These are phyloP conservation scores for Bipolaris oryzae DNA, from an alignment of 2,329 filamentous ascomycete genomes.

Conservation along the genomic window DNA sequence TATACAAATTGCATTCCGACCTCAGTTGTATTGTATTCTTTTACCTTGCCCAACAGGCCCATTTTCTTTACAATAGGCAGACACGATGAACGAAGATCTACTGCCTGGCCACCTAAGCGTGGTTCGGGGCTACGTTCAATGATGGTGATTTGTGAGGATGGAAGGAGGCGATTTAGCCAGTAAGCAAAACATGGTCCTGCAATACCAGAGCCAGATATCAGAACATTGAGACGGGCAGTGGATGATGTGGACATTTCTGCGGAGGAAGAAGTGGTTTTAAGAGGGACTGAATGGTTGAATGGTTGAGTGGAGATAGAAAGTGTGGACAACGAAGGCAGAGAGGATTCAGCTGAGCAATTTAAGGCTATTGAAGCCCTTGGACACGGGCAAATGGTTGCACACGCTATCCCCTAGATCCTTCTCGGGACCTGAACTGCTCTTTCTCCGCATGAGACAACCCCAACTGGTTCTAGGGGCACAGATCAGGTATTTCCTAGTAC, in stretches of 20 bases:
- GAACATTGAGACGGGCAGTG: conserved; percentile 17
- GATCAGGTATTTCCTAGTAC: background rate
- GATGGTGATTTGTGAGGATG: conserved; percentile 45
- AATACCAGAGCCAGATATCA: conserved; percentile 42
- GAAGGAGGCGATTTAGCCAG: conserved; percentile 54
- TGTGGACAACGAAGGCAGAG: background rate
- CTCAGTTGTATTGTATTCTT: conserved; percentile 54
- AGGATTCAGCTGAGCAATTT: background rate
- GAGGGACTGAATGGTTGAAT: background rate
- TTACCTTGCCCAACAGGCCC: conserved; percentile 55
- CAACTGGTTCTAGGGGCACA: background rate
- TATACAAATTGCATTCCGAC: conserved; percentile 54
- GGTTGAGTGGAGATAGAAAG: background rate
- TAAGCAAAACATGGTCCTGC: conserved; percentile 54
- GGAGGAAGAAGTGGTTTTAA: background rate
- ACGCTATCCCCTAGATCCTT: background rate
- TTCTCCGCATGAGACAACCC: background rate
- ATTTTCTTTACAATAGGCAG: conserved; percentile 59
- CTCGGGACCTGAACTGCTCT: background rate
- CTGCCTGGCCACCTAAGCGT: conserved; percentile 57
- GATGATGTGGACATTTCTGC: background rate
- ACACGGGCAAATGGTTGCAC: background rate
- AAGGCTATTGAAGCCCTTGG: background rate
- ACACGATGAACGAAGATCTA: conserved; percentile 61
- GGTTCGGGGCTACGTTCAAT: conserved; percentile 52